phyloP scores from a whole-genome alignment of 2,329 filamentous ascomycete genomes.

The Fusarium subtropicale region DNA sequence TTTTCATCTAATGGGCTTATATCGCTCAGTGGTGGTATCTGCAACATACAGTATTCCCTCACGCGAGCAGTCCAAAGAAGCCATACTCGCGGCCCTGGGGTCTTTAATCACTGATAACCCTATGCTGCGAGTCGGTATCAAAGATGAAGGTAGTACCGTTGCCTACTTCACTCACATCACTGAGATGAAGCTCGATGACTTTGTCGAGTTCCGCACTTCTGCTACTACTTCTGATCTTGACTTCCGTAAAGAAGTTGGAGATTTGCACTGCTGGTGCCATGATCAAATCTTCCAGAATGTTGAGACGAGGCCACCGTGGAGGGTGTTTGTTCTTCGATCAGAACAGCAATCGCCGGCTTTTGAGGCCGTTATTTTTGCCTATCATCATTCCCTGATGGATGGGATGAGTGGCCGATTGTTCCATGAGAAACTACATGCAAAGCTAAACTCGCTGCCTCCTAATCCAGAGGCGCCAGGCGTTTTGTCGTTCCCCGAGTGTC shows the following conservation, averaged over 20 bases:
- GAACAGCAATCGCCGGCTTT: constrained; percentile 24
- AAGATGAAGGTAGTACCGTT: constrained; percentile 56
- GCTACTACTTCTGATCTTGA: constrained; percentile 30
- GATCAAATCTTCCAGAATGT: constrained; percentile 57
- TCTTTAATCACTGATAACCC: constrained; percentile 58
- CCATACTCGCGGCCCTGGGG: constrained; percentile 55
- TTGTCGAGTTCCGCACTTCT: constrained; percentile 54
- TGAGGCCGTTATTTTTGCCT: constrained; percentile 60
- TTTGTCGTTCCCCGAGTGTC: constrained; percentile 47
- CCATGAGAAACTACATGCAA: constrained; percentile 59
- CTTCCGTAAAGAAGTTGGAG: constrained; percentile 51
- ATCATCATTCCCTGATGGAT: constrained; percentile 66
- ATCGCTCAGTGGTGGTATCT: constrained; percentile 60
- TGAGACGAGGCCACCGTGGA: constrained; percentile 60
- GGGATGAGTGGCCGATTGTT: constrained; percentile 62
- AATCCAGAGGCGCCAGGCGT: constrained; percentile 6
- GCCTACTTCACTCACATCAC: constrained; percentile 59
- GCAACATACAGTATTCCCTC: constrained; percentile 55
- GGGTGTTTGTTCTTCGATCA: constrained; percentile 54
- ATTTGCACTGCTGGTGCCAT: constrained; percentile 55
- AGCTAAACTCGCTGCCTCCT: constrained; percentile 51
- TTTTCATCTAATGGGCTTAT: constrained; percentile 60
- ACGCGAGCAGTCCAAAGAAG: constrained; percentile 1
- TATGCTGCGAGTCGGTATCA: constrained; percentile 62
- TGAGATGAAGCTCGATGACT: constrained; percentile 57